phyloP scores from a whole-genome alignment of 2,329 filamentous ascomycete species.

The Cordyceps cateniannulata region DNA sequence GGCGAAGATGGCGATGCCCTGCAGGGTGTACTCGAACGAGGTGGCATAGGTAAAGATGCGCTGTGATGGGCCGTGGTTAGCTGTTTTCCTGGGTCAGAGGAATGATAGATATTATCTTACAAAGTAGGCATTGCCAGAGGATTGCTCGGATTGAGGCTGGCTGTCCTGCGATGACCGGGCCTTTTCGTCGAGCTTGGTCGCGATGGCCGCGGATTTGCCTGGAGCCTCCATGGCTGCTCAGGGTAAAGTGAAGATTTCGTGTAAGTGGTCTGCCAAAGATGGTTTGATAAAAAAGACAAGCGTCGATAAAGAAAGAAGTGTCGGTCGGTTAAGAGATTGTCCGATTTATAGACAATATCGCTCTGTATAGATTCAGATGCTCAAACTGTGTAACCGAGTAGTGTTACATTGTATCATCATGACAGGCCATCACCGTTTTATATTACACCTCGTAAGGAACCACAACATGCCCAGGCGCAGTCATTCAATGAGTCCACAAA shows the following conservation, averaged over 20 bases:
- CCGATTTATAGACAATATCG: not conserved
- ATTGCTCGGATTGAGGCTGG: not conserved
- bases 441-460: not conserved
- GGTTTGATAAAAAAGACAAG: no score
- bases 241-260: not conserved
- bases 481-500: not conserved
- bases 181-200: not conserved
- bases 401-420: not conserved
- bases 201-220: not conserved
- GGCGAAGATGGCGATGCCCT: constrained; percentile 20
- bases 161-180: not conserved
- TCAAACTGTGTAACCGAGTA: not conserved
- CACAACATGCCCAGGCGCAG: not conserved
- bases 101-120: not conserved
- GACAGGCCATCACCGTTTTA: not conserved
- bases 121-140: constrained; percentile 5
- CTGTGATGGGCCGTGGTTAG: not conserved
- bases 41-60: constrained; percentile 15
- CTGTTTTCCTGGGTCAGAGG: not conserved
- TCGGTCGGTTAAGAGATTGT: no score
- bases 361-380: not conserved
- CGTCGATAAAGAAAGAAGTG: no score
- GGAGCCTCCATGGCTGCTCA: constrained; percentile 2
- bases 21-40: constrained; percentile 13
- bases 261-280: not conserved